These are phyloP conservation scores for Aureobasidium zeae DNA, from an alignment of 2,329 filamentous ascomycete genomes.

Conservation along the genomic window DNA sequence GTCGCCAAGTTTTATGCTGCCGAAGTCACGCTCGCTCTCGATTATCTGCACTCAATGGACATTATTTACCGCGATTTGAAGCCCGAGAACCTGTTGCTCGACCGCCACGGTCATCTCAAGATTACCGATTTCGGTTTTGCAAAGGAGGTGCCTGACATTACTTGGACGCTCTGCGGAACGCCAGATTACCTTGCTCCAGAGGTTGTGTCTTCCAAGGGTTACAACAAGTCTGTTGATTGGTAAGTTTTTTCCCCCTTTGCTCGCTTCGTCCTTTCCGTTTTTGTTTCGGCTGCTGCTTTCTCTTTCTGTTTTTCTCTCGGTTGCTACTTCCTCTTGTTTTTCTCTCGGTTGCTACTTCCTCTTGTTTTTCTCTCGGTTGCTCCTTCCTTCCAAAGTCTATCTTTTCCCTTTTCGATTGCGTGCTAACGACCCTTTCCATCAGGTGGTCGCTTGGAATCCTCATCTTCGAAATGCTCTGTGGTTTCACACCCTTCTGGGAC, in stretches of 20 bases:
- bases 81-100: constrained; percentile 83
- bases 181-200: constrained; percentile 96
- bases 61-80: constrained; percentile 98
- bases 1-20: constrained; percentile 99
- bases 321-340: too few relatives aligned
- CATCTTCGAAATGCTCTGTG: constrained; percentile 99
- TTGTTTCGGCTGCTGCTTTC: too few relatives aligned
- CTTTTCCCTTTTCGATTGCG: too few relatives aligned
- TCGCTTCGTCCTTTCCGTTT: too few relatives aligned
- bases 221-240: constrained; percentile 99
- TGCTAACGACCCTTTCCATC: constrained; percentile 13
- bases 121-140: constrained; percentile 99
- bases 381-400: too few relatives aligned
- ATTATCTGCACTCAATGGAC: constrained; percentile 88
- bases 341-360: too few relatives aligned
- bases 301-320: too few relatives aligned
- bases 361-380: too few relatives aligned
- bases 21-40: constrained; percentile 88
- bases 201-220: constrained; percentile 97
- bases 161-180: constrained; percentile 95
- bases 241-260: constrained; percentile 40
- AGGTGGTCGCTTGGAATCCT: constrained; percentile 98
- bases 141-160: constrained; percentile 96
- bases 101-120: constrained; percentile 88
- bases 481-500: constrained; percentile 99